Evolutionary conservation across 129 eudicot species (phyloP), one percentile per base, ranked within the genome.

Genomic region (Lonicera japonica): DNA sequence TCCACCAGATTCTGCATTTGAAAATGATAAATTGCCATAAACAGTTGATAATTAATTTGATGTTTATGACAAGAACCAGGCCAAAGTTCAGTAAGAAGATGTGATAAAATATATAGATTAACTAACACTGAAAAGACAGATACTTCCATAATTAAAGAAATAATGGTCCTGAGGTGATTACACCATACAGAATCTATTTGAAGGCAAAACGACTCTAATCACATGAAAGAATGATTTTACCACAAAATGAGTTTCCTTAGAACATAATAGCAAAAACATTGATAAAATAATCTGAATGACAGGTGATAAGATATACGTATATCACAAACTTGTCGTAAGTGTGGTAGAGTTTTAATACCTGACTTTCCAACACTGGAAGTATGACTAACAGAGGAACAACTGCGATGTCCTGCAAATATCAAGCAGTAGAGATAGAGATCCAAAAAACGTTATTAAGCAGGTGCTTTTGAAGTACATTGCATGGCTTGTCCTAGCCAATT

Each of bases 321-420:
- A n/a, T n/a, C n/a, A n/a, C n/a, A n/a, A n/a, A n/a, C n/a, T n/a
- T n/a, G n/a, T n/a, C n/a, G n/a, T n/a, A 29, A 29, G 36, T 29
- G 36, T 29, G 36, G 36, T 29, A 29, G 36, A 17, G 60, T 41
- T 5, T 24, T 22, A 5, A 12, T 74, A 87, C 98, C 96, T 92
- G 98, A 80, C 84, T 92, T 71, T 92, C 98, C 41, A 92, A 63
- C 56, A 92, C 96, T 20, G 98, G 98, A 40, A 92, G 96, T 71
- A 92, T 92, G 83, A 92, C 98, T 74, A 92, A 72, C 25, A 92
- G 87, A 60, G 98, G 98, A 66, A 92, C 98, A 60, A 92, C 98
- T 48, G 96, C 98, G 70, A 92, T 92, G 58, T 92, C 99, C 99
- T 92, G 96, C 85, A 80, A 72, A 80, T 71, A 29, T 29, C 56